A percentile compares a stretch with the other conserved stretches of the same genome.
phyloP scores from a whole-genome alignment of 768 basidiomycete species.

The Lyophyllum decastes region DNA sequence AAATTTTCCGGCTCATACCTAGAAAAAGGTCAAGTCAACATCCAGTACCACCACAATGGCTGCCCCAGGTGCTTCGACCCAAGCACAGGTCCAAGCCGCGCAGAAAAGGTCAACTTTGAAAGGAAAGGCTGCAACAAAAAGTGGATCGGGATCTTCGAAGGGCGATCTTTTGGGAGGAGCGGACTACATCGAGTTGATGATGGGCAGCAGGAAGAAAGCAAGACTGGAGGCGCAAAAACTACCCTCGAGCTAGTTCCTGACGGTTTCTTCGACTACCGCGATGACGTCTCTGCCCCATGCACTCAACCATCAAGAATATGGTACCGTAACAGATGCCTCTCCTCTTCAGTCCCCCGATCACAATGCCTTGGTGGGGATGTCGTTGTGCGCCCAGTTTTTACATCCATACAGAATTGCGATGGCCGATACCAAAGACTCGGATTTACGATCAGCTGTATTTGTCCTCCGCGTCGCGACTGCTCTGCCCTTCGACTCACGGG shows the following conservation, averaged over 20 bases:
- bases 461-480: neutral
- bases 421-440: too few species aligned
- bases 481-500: too few species aligned
- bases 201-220: slow-evolving; percentile 71
- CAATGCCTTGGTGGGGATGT: too few species aligned
- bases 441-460: neutral
- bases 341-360: too few species aligned
- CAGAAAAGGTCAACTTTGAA: slow-evolving; percentile 55
- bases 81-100: slow-evolving; percentile 39
- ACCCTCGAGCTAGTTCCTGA: slow-evolving; percentile 24
- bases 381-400: too few species aligned
- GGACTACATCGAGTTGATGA: slow-evolving; percentile 73
- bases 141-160: slow-evolving; percentile 18
- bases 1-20: neutral
- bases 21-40: slow-evolving; percentile 42
- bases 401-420: too few species aligned
- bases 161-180: slow-evolving; percentile 66
- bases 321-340: too few species aligned
- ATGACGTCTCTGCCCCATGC: neutral
- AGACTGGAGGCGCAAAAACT: slow-evolving; percentile 67
- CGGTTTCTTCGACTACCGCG: neutral
- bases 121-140: slow-evolving; percentile 35
- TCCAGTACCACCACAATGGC: slow-evolving; percentile 18
- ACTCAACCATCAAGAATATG: neutral
- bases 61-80: slow-evolving; percentile 21